Conservation (phyloP, 1,284 basidiomycete species). For the Paramarasmius palmivorus region DNA sequence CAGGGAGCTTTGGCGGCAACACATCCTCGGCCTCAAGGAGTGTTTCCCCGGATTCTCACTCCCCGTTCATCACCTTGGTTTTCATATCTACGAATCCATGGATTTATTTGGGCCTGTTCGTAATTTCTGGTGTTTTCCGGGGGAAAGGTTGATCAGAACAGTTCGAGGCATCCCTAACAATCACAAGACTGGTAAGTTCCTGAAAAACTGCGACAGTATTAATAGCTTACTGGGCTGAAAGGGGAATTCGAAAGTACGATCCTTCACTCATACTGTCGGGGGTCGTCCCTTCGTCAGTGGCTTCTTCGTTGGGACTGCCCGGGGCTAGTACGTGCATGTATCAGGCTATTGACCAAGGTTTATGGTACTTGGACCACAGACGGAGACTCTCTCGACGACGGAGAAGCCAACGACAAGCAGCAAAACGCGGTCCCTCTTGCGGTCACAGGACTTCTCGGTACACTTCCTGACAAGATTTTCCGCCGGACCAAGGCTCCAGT, state of each 20-base stretch:
- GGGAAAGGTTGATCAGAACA: constrained; percentile 6
- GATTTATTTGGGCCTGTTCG: constrained; percentile 6
- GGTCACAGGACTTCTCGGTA: neutral
- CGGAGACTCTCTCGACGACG: neutral
- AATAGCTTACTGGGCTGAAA: neutral
- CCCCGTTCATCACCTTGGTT: constrained; percentile 10
- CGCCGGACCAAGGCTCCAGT: neutral
- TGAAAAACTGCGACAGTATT: no score
- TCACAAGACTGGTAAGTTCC: constrained; percentile 6
- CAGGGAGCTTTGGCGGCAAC: neutral
- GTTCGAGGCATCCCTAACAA: constrained; percentile 8
- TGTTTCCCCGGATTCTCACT: constrained; percentile 10
- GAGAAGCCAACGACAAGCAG: neutral
- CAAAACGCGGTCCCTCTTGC: neutral
- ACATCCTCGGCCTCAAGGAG: constrained; percentile 2
- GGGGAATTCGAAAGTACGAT: constrained; percentile 10
- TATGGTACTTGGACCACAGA: no score
- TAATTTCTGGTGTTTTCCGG: constrained; percentile 11
- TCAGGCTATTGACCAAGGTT: neutral
- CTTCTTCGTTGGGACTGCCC: constrained; percentile 6
- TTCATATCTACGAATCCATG: constrained; percentile 13
- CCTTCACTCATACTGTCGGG: constrained; percentile 1
- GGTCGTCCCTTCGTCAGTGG: constrained; percentile 7
- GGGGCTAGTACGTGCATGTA: constrained; percentile 2
- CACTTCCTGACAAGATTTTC: neutral